Percentiles rank a stretch among this genome's conserved stretches.
phyloP scores from a whole-genome alignment of 495 filamentous ascomycete genomes.

The Daldinia bambusicola region DNA sequence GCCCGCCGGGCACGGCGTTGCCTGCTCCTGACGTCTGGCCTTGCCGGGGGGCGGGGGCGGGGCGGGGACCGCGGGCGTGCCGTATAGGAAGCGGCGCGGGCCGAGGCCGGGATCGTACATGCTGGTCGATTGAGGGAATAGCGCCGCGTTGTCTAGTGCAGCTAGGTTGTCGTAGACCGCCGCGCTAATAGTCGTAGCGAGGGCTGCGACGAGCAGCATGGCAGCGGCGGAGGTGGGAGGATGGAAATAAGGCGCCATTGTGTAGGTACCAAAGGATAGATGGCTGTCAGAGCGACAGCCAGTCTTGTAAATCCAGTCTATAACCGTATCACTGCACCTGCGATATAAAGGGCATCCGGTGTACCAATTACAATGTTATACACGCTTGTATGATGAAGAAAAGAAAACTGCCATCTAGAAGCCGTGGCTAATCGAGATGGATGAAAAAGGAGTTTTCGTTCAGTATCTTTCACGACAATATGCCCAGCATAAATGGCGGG shows the following conservation, averaged over 20 bases:
- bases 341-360: too few relatives aligned
- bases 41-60: constrained; percentile 19
- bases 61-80: constrained; percentile 38
- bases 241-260: constrained; percentile 23
- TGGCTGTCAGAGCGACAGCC: constrained; percentile 30
- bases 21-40: constrained; percentile 24
- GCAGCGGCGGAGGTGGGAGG: not conserved
- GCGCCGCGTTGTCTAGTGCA: constrained; percentile 26
- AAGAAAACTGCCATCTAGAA: constrained; percentile 4
- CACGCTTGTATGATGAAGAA: not conserved
- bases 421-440: not conserved
- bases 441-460: not conserved
- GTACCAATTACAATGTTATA: not conserved
- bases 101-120: constrained; percentile 32
- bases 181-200: constrained; percentile 10
- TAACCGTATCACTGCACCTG: not conserved
- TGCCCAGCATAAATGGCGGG: not conserved
- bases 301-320: constrained; percentile 20
- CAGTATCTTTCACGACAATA: constrained; percentile 2
- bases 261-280: constrained; percentile 18
- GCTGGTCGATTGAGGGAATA: constrained; percentile 10
- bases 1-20: not conserved
- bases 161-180: constrained; percentile 17
- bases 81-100: constrained; percentile 37
- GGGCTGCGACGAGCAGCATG: constrained; percentile 19